phyloP scores from a whole-genome alignment of 2,329 filamentous ascomycete genomes.

The Pseudogymnoascus sp. region DNA sequence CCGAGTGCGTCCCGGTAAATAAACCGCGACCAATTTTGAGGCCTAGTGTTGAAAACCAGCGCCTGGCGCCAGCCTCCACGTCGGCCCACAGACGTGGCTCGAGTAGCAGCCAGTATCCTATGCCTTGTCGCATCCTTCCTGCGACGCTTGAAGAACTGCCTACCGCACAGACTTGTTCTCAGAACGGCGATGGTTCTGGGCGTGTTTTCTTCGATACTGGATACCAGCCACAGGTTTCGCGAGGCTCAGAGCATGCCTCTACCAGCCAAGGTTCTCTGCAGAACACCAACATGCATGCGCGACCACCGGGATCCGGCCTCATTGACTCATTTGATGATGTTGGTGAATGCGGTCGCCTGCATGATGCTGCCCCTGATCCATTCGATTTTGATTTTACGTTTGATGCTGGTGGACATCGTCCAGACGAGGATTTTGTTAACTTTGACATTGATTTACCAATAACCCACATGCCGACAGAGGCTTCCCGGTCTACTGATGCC shows the following conservation, averaged over 20 bases:
- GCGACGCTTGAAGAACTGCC: neutral
- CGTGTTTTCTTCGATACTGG: neutral
- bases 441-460: neutral
- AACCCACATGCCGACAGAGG: neutral
- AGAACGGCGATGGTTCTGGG: neutral
- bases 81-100: neutral
- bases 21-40: neutral
- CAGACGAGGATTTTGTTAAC: neutral
- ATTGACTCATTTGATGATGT: neutral
- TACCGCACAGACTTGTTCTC: neutral
- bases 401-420: neutral
- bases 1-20: neutral
- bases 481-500: neutral
- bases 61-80: neutral
- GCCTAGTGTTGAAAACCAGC: neutral
- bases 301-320: neutral
- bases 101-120: neutral
- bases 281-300: neutral
- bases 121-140: neutral
- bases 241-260: neutral
- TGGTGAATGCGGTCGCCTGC: neutral
- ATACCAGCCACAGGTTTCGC: neutral
- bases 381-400: neutral
- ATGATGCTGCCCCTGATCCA: neutral
- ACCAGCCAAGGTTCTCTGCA: neutral